Percentiles rank a stretch among this genome's conserved stretches.
Evolutionary conservation across 192 early-diverging fungal genomes (phyloP).

Genomic region (Backusella liffmaniae): DNA sequence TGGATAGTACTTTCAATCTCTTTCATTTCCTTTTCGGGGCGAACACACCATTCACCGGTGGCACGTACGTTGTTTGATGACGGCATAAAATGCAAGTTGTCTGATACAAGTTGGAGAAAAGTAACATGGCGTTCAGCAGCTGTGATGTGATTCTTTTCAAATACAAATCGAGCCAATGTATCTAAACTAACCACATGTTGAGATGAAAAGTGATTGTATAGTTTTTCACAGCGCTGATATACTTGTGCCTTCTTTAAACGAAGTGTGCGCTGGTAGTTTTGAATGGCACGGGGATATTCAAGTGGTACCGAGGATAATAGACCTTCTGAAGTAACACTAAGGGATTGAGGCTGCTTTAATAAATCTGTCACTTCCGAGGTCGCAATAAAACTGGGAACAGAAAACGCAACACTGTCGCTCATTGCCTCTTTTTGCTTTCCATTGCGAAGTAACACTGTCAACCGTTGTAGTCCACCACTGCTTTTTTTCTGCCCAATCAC

Average conservation of each 20-base stretch:
- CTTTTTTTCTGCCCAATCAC: slow-evolving; percentile 17
- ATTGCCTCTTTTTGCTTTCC: slow-evolving; percentile 12
- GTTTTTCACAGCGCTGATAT: slow-evolving; percentile 37
- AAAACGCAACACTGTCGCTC: slow-evolving; percentile 48
- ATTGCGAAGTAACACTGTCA: slow-evolving; percentile 19
- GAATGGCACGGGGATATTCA: slow-evolving; percentile 36
- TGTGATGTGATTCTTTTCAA: slow-evolving; percentile 26
- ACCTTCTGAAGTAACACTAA: slow-evolving; percentile 11
- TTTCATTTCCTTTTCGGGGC: slow-evolving; percentile 42
- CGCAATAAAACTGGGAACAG: slow-evolving; percentile 36
- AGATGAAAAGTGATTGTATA: slow-evolving; percentile 25
- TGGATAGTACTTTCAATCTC: slow-evolving; percentile 41
- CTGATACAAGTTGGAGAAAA: slow-evolving; percentile 53
- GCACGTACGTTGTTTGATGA: slow-evolving; percentile 40
- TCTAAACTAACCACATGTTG: slow-evolving; percentile 15
- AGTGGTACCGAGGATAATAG: slow-evolving; percentile 16
- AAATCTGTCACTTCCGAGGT: slow-evolving; percentile 7
- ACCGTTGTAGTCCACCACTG: slow-evolving; percentile 25
- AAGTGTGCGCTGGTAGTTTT: slow-evolving; percentile 33
- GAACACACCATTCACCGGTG: slow-evolving; percentile 50
- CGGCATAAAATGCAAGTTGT: slow-evolving; percentile 53
- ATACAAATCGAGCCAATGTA: not conserved
- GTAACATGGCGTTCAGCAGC: slow-evolving; percentile 50
- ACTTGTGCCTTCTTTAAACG: slow-evolving; percentile 33
- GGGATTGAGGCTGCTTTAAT: not conserved